Evolutionary conservation across 2,329 filamentous ascomycete genomes (phyloP).

Genomic region (Graphilbum fragrans): DNA sequence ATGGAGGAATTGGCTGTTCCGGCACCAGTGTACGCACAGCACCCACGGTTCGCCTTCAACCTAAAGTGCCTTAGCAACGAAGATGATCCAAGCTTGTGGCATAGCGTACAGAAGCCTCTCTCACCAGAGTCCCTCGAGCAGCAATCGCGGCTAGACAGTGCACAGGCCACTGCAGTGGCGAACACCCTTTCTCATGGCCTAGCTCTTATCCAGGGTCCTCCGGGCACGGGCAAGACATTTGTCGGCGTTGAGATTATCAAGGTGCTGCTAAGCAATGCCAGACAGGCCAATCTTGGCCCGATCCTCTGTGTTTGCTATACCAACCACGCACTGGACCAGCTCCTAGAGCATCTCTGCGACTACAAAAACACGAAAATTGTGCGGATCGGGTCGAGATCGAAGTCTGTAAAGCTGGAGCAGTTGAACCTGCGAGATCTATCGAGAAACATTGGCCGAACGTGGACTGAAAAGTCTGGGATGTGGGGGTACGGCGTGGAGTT

Average conservation of each 20-base stretch:
- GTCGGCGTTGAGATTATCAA: slow-evolving; percentile 47
- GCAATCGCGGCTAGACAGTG: slow-evolving; percentile 36
- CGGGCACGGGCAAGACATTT: slow-evolving; percentile 58
- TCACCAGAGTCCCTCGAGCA: slow-evolving; percentile 14
- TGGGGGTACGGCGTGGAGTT: slow-evolving; percentile 15
- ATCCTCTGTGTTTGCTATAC: slow-evolving; percentile 36
- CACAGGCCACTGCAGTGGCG: slow-evolving; percentile 38
- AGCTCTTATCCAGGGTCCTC: slow-evolving; percentile 56
- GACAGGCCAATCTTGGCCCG: slow-evolving; percentile 28
- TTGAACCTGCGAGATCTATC: slow-evolving; percentile 33
- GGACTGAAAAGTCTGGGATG: slow-evolving; percentile 20
- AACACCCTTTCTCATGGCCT: slow-evolving; percentile 38
- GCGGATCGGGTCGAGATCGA: slow-evolving; percentile 47
- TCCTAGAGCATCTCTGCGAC: slow-evolving; percentile 47
- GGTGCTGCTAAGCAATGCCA: slow-evolving; percentile 32
- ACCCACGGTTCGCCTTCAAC: slow-evolving; percentile 35
- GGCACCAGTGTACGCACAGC: slow-evolving; percentile 38
- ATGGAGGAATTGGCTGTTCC: slow-evolving; percentile 14
- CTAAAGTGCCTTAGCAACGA: slow-evolving; percentile 18
- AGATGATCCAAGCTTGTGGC: slow-evolving; percentile 4
- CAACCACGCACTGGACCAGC: slow-evolving; percentile 38
- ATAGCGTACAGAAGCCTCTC: background rate
- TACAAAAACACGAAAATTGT: slow-evolving; percentile 36
- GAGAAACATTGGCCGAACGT: slow-evolving; percentile 20
- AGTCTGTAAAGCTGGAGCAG: slow-evolving; percentile 38